Conservation (phyloP, 495 filamentous ascomycete genomes). For the Annulohypoxylon moriforme region DNA sequence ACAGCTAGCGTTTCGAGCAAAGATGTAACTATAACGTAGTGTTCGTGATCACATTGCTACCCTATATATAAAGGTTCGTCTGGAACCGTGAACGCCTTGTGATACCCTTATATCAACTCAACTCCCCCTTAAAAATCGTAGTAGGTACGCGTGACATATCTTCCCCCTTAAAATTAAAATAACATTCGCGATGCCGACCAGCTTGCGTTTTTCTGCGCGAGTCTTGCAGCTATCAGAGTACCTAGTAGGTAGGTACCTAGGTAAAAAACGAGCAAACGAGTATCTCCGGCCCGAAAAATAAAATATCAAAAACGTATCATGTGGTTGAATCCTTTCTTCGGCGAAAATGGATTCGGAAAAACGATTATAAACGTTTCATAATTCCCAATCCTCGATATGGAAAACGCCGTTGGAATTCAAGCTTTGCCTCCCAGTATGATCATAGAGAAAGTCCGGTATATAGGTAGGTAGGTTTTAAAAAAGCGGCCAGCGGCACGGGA, state of each 20-base stretch:
- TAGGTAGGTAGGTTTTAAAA: conserved; percentile 1
- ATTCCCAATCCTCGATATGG: neutral
- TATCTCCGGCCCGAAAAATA: conserved; percentile 1
- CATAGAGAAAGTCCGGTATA: conserved; percentile 27
- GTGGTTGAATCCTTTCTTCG: conserved; percentile 6
- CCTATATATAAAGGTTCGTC: conserved; percentile 28
- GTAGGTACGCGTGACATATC: neutral
- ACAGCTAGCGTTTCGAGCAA: conserved; percentile 13
- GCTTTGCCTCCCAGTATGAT: conserved; percentile 2
- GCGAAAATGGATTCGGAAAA: neutral
- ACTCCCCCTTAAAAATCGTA: neutral
- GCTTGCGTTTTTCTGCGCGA: conserved; percentile 30
- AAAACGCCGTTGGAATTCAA: conserved; percentile 26
- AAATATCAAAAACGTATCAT: conserved; percentile 4
- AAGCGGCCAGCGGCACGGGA: conserved; percentile 23
- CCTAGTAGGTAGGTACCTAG: neutral
- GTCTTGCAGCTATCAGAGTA: conserved; percentile 29
- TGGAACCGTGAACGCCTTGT: conserved; percentile 27
- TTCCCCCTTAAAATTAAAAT: conserved; percentile 15
- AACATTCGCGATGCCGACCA: conserved; percentile 6
- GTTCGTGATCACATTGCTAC: conserved; percentile 42
- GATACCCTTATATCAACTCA: neutral
- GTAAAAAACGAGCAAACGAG: neutral
- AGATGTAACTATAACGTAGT: conserved; percentile 35
- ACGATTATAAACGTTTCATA: conserved; percentile 13